Conservation (phyloP, 768 basidiomycete species). For the Phlebiopsis flavidoalba region DNA sequence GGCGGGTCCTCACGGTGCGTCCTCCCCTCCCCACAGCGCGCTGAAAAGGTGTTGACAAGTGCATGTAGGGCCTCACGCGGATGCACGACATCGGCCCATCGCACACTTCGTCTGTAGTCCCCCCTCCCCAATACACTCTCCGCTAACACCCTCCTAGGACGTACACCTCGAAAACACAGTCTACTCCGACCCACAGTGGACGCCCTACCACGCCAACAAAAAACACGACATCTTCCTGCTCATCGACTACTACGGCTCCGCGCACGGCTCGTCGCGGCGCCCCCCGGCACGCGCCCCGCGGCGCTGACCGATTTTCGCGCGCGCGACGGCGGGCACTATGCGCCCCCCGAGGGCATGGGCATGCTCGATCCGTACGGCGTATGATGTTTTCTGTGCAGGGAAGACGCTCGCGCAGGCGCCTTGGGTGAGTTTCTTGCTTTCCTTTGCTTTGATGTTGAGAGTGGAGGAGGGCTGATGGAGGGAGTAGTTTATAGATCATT, state of each 20-base stretch:
- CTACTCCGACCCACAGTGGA: background rate
- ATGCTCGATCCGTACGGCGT: conserved; percentile 2
- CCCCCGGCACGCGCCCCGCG: background rate
- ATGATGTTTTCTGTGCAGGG: conserved; percentile 2
- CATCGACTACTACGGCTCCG: background rate
- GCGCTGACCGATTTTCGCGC: background rate
- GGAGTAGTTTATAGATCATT: too few relatives aligned
- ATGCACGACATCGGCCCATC: background rate
- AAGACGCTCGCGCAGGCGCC: background rate
- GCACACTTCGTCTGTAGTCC: background rate
- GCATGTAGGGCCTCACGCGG: background rate
- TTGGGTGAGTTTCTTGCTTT: too few relatives aligned
- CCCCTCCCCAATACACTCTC: background rate
- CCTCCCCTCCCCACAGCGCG: background rate
- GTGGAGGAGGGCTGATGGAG: too few relatives aligned
- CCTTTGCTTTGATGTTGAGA: too few relatives aligned
- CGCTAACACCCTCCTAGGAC: background rate
- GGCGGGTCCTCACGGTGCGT: too few relatives aligned
- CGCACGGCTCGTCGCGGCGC: background rate
- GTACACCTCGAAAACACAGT: background rate
- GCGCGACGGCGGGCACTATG: background rate
- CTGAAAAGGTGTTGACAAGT: background rate
- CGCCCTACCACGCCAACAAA: background rate
- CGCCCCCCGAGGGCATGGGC: background rate
- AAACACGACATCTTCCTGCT: background rate